Base-by-base conservation (phyloP, 495 filamentous ascomycete genomes). In the Apiosordaria backusii region DNA sequence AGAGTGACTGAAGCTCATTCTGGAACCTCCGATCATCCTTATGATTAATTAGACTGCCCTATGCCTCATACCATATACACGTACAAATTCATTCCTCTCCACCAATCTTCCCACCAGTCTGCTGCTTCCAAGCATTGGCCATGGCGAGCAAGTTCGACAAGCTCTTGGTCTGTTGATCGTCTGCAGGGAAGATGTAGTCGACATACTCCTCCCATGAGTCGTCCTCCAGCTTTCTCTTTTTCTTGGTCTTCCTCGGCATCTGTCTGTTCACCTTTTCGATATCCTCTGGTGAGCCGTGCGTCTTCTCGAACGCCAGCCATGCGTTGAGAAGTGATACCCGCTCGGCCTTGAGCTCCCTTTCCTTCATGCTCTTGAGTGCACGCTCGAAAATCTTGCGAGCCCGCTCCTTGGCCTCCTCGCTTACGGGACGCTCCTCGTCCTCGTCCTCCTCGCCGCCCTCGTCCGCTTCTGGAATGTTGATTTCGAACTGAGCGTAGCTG, bases 161-260 rank as follows among this genome's bases (percentile, higher is more conserved):
- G 67, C 91, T 92, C 67, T 89, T 90, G 65, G 91, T 89, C 70
- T 90, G 89, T 78, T 91, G 86, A 78, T 97, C 94, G 82, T 98
- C 95, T 7, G 92, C 93, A 4, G 95, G 95, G 88, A 99, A 99
- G 57, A 98, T 85, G 74, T 94, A 97, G 76, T 98, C 95, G 82
- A 94, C 86, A 76, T 97, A 99, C 80, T 99, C 95, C 84, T 99
- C 95, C 82, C 92, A 97, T 21, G 86, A 89, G 75, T 96, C 94
- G 79, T 97, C 93, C 75, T 96, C 93, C 79, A 97, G 74, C 86
- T 88, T 93, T 77, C 95, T 88, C 71, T 93, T 86, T 85, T 95
- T 95, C 88, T 97, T 99, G 76, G 92, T 90, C 75, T 88, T 89
- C 59, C 92, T 84, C 27, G 96, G 96, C 92, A 97, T 96, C 82